phyloP scores from a whole-genome alignment of 2,329 filamentous ascomycete species.

The Pseudogymnoascus sp. region DNA sequence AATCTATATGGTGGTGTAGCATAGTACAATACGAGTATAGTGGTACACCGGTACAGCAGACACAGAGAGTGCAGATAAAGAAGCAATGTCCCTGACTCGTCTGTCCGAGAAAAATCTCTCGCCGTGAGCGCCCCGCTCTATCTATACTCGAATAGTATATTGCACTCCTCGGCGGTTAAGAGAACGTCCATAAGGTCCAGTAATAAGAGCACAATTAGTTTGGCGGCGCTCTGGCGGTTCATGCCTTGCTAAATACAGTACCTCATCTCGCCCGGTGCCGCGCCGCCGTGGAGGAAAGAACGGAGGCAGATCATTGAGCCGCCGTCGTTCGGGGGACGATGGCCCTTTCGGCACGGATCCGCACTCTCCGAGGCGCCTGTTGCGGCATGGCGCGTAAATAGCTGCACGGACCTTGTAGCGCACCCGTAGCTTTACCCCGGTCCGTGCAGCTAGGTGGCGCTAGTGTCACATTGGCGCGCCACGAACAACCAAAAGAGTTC shows the following conservation, averaged over 20 bases:
- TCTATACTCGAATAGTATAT: neutral
- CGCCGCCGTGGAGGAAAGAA: neutral
- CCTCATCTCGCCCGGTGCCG: neutral
- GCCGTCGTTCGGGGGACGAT: neutral
- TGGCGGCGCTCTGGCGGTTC: neutral
- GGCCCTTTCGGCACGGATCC: slow-evolving; percentile 2
- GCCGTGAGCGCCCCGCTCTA: neutral
- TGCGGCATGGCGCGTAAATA: slow-evolving; percentile 1
- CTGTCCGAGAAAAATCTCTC: neutral
- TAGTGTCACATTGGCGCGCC: neutral
- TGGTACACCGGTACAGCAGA: neutral
- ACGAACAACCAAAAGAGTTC: neutral
- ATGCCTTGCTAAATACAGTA: neutral
- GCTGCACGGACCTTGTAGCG: neutral
- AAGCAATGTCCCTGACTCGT: neutral
- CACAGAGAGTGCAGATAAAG: neutral
- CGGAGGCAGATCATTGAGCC: neutral
- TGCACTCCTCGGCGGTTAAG: neutral
- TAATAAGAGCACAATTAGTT: neutral
- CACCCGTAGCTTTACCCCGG: neutral
- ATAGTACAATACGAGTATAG: neutral
- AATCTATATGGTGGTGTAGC: neutral
- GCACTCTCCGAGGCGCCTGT: slow-evolving; percentile 4
- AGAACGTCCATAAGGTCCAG: neutral
- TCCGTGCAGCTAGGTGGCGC: neutral